A percentile compares a stretch with the other conserved stretches of the same genome.
phyloP scores from a whole-genome alignment of 257 asterid species.

The Solanum tacnaense region DNA sequence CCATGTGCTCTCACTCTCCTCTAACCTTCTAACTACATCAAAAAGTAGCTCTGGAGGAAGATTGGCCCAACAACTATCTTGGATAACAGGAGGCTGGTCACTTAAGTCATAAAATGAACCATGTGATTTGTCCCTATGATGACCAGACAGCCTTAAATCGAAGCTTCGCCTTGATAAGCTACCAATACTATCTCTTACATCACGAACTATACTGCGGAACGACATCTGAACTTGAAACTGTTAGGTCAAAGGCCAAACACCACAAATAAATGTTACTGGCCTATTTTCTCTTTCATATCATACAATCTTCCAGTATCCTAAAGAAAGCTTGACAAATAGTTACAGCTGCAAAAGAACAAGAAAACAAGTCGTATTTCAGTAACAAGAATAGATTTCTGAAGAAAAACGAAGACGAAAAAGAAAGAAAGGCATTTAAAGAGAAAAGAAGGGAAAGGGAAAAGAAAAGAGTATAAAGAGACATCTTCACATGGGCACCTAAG shows the following conservation, averaged over 20 bases:
- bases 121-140: conserved; percentile 64
- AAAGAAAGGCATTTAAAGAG: conserved; percentile 23
- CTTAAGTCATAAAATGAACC: conserved; percentile 53
- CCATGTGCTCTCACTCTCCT: conserved; percentile 92
- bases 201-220: conserved; percentile 84
- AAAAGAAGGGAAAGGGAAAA: conserved; percentile 17
- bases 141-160: conserved; percentile 59
- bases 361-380: conserved; percentile 7
- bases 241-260: neutral
- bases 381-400: conserved; percentile 3
- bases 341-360: conserved; percentile 22
- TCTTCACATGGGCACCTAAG: conserved; percentile 46
- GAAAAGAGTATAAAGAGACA: conserved; percentile 28
- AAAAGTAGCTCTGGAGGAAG: conserved; percentile 85
- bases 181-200: conserved; percentile 79
- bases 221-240: conserved; percentile 47
- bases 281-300: neutral
- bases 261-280: neutral
- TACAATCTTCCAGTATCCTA: neutral
- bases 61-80: conserved; percentile 80
- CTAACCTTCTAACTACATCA: conserved; percentile 78
- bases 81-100: conserved; percentile 55
- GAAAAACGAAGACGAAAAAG: conserved; percentile 13
- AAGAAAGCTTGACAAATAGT: conserved; percentile 11
- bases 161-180: conserved; percentile 79